Conservation (phyloP, 2,329 filamentous ascomycete genomes). For the Penicillium brevicompactum region DNA sequence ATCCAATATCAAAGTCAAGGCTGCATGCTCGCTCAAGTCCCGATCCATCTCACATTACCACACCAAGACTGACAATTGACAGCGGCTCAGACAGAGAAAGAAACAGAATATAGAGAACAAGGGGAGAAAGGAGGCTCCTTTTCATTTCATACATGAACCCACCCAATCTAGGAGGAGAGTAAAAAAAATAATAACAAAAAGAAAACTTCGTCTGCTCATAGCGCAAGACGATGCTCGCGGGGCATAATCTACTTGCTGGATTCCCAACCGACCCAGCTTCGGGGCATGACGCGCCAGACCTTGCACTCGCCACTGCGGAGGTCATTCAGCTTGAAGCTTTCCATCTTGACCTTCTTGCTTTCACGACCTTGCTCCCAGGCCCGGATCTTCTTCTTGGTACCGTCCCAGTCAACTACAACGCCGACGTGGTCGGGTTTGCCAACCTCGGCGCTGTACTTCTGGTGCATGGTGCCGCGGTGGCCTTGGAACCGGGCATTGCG, state of each 20-base stretch:
- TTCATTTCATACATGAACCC: conserved; percentile 22
- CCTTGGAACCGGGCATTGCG: conserved; percentile 94
- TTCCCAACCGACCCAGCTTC: conserved; percentile 90
- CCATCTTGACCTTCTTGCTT: conserved; percentile 87
- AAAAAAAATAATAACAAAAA: conserved; percentile 9
- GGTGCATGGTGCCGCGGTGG: conserved; percentile 92
- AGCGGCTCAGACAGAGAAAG: conserved; percentile 4
- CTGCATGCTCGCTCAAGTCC: conserved; percentile 26
- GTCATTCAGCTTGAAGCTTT: conserved; percentile 93
- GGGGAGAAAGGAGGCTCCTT: conserved; percentile 10
- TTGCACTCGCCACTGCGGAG: conserved; percentile 91
- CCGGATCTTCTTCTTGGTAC: conserved; percentile 94
- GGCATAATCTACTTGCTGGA: conserved; percentile 14
- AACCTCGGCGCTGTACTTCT: conserved; percentile 87
- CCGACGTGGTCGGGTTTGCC: conserved; percentile 87
- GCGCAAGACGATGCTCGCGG: not conserved
- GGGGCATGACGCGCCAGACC: conserved; percentile 93
- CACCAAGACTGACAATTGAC: conserved; percentile 10
- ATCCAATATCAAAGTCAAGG: not conserved
- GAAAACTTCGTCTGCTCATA: conserved; percentile 13
- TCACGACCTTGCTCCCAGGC: conserved; percentile 95
- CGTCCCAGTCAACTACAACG: conserved; percentile 94
- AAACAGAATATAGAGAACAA: conserved; percentile 8
- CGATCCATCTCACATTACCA: conserved; percentile 25
- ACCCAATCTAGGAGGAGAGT: conserved; percentile 14